Percentiles rank a stretch among this genome's conserved stretches.
These are phyloP conservation scores for Colletotrichum tamarilloi DNA, from an alignment of 2,329 filamentous ascomycete species.

Conservation along the genomic window DNA sequence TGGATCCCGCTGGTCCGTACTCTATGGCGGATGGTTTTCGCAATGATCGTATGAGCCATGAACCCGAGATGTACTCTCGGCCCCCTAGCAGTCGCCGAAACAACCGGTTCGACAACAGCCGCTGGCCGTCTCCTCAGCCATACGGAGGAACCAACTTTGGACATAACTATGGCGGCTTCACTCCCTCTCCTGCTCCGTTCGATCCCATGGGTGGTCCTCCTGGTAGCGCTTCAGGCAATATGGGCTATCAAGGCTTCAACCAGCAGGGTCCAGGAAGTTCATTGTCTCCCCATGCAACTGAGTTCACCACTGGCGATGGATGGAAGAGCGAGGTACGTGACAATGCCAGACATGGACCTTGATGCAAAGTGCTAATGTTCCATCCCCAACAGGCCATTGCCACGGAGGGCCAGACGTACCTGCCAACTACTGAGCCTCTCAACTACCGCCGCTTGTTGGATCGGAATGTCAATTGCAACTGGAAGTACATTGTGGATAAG, in stretches of 20 bases:
- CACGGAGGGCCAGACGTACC: conserved; percentile 77
- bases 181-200: conserved; percentile 17
- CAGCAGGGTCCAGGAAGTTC: conserved; percentile 71
- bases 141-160: conserved; percentile 48
- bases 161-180: conserved; percentile 40
- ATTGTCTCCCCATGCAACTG: conserved; percentile 78
- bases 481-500: conserved; percentile 99
- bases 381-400: conserved; percentile 54
- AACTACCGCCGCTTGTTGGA: conserved; percentile 97
- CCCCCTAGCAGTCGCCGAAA: conserved; percentile 56
- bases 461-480: conserved; percentile 96
- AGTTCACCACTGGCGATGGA: conserved; percentile 71
- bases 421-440: conserved; percentile 88
- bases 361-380: conserved; percentile 22
- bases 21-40: conserved; percentile 54
- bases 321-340: conserved; percentile 69
- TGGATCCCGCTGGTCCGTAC: conserved; percentile 52
- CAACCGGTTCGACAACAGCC: conserved; percentile 55
- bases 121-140: conserved; percentile 50
- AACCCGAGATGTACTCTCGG: conserved; percentile 60
- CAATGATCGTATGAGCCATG: conserved; percentile 58
- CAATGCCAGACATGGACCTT: background rate
- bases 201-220: conserved; percentile 41
- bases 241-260: conserved; percentile 59
- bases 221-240: conserved; percentile 48